These are phyloP conservation scores for Bruguiera sexangula DNA, from an alignment of 345 rosid genomes.

Conservation along the genomic window DNA sequence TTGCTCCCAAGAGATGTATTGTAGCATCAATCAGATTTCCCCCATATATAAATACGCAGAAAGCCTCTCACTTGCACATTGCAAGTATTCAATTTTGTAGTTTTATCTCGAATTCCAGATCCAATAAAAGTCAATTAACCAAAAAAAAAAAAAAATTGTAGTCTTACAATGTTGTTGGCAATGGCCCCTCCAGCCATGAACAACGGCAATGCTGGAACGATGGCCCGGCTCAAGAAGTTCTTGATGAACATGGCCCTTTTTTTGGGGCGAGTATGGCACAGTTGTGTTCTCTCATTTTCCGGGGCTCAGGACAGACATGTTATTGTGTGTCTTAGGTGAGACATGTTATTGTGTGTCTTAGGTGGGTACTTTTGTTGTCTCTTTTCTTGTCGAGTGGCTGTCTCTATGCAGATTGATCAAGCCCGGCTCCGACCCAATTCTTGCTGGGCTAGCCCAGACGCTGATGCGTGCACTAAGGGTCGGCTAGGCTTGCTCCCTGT, in stretches of 20 bases:
- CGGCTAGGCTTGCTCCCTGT: slow-evolving; percentile 6
- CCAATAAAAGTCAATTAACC: too few species aligned
- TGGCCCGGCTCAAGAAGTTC: neutral
- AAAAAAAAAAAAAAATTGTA: too few species aligned
- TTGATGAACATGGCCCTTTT: neutral
- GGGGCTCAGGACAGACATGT: neutral
- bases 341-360: neutral
- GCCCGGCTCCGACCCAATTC: neutral
- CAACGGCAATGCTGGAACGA: neutral
- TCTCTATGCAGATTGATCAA: neutral
- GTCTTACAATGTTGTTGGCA: too few species aligned
- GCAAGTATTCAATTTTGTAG: too few species aligned
- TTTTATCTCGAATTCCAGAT: too few species aligned
- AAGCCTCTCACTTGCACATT: too few species aligned
- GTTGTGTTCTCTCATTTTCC: neutral
- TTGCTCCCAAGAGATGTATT: too few species aligned
- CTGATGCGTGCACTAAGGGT: neutral
- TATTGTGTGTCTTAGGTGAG: neutral
- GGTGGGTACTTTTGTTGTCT: neutral
- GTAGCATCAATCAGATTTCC: too few species aligned
- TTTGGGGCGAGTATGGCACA: neutral
- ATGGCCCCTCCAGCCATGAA: neutral
- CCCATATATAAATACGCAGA: too few species aligned
- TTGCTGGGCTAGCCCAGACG: slow-evolving; percentile 2
- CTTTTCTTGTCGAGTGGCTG: slow-evolving; percentile 1